Percentiles rank a stretch among this genome's conserved stretches.
These are phyloP conservation scores for Huntiella bhutanensis DNA, from an alignment of 2,329 filamentous ascomycete genomes.

Conservation along the genomic window DNA sequence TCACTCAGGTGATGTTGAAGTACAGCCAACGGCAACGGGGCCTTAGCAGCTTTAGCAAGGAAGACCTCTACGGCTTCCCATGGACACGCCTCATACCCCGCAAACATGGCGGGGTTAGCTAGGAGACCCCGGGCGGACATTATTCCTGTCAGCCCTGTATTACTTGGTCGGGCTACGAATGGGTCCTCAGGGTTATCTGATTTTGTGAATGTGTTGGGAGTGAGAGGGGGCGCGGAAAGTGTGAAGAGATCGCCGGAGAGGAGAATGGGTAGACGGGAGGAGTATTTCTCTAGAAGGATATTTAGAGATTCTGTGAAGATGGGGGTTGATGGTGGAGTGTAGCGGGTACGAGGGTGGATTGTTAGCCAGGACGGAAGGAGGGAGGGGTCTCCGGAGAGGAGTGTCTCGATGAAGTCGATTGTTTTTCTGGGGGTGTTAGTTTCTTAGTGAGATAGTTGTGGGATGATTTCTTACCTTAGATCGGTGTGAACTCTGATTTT, in stretches of 20 bases:
- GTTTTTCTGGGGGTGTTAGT: slow-evolving; percentile 23
- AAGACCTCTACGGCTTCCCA: slow-evolving; percentile 46
- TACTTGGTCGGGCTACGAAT: slow-evolving; percentile 17
- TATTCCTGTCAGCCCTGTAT: slow-evolving; percentile 38
- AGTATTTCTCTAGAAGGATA: slow-evolving; percentile 32
- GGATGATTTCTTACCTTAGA: slow-evolving; percentile 24
- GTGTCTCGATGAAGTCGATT: slow-evolving; percentile 42
- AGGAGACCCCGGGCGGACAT: slow-evolving; percentile 54
- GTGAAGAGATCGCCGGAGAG: slow-evolving; percentile 53
- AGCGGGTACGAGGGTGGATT: slow-evolving; percentile 46
- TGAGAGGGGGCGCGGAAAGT: slow-evolving; percentile 26
- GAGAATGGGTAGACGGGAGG: slow-evolving; percentile 39
- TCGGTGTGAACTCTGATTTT: slow-evolving; percentile 54
- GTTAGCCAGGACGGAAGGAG: slow-evolving; percentile 46
- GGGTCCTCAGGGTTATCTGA: slow-evolving; percentile 15
- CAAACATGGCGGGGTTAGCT: slow-evolving; percentile 48
- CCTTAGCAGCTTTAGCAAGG: slow-evolving; percentile 35
- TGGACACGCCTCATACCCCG: slow-evolving; percentile 35
- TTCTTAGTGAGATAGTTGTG: not conserved
- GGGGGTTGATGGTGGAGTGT: slow-evolving; percentile 40
- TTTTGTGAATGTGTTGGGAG: slow-evolving; percentile 15
- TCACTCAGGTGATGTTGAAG: slow-evolving; percentile 47
- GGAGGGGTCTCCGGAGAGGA: slow-evolving; percentile 33
- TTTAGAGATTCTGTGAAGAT: slow-evolving; percentile 43
- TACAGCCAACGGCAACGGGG: slow-evolving; percentile 43